Conservation (phyloP, 1,139 yeast species). For the Pneumocystis oryctolagi region DNA sequence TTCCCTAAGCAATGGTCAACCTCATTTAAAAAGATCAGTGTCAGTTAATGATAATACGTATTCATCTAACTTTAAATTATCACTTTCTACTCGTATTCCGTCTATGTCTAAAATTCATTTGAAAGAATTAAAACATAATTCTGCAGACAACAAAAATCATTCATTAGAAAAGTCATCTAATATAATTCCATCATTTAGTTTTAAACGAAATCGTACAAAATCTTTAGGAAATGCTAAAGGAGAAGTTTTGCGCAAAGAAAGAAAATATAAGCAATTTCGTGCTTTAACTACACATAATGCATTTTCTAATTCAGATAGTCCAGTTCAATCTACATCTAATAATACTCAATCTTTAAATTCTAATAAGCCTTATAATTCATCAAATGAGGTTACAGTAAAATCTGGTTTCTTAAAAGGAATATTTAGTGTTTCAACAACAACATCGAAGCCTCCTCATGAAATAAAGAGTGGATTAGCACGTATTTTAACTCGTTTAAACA, state of each 20-base stretch:
- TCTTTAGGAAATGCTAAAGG: background rate
- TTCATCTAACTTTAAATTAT: background rate
- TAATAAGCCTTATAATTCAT: background rate
- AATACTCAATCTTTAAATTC: background rate
- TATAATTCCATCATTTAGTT: background rate
- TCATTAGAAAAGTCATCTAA: background rate
- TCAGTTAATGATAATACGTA: background rate
- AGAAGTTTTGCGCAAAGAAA: background rate
- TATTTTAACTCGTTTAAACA: constrained; percentile 62
- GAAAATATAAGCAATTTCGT: background rate
- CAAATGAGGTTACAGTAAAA: constrained; percentile 30
- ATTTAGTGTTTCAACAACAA: constrained; percentile 88
- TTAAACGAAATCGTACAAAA: background rate
- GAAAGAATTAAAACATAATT: background rate
- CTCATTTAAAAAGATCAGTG: background rate
- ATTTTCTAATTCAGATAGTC: background rate
- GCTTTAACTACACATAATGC: background rate
- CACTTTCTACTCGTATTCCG: background rate
- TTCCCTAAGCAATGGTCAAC: background rate
- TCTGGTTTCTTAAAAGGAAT: constrained; percentile 87
- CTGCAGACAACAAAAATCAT: background rate
- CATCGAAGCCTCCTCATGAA: constrained; percentile 79
- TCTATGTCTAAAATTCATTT: background rate
- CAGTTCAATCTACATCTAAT: background rate
- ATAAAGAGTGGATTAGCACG: constrained; percentile 74